These are phyloP conservation scores for Endothia cerciana DNA, from an alignment of 2,329 filamentous ascomycete species.

Conservation along the genomic window DNA sequence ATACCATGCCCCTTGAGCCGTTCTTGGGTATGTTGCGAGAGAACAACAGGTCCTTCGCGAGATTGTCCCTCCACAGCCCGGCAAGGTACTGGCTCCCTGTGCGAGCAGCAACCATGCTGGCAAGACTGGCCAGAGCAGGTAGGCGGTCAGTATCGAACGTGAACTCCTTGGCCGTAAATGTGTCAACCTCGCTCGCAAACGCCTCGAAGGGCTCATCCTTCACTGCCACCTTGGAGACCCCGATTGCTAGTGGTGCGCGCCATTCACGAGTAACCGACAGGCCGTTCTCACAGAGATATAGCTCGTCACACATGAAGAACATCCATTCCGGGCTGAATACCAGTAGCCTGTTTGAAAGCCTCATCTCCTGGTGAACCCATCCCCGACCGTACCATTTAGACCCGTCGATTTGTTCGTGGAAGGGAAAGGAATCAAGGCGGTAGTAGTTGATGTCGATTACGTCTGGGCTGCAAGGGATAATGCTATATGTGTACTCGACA, in stretches of 20 bases:
- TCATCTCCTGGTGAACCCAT: not conserved
- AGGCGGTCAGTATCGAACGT: not conserved
- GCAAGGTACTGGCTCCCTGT: constrained; percentile 1
- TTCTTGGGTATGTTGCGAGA: not conserved
- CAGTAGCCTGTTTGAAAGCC: not conserved
- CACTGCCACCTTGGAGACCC: not conserved
- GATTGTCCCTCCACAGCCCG: not conserved
- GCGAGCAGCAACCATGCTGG: not conserved
- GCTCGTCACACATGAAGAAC: constrained; percentile 2
- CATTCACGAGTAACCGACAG: not conserved
- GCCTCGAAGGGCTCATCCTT: not conserved
- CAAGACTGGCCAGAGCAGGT: not conserved
- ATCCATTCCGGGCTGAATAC: not conserved
- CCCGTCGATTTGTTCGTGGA: not conserved
- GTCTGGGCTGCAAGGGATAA: not conserved
- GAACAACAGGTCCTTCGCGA: not conserved
- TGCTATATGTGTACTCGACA: not conserved
- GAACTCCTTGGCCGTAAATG: not conserved
- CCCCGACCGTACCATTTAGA: not conserved
- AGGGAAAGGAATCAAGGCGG: not conserved
- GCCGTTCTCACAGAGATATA: not conserved
- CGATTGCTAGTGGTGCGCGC: not conserved
- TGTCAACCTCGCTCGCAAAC: not conserved
- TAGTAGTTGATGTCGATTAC: not conserved
- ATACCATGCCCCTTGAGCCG: not conserved